Evolutionary conservation across 163 green algal genomes (phyloP).

Genomic region (Coccomyxa subellipsoidea): DNA sequence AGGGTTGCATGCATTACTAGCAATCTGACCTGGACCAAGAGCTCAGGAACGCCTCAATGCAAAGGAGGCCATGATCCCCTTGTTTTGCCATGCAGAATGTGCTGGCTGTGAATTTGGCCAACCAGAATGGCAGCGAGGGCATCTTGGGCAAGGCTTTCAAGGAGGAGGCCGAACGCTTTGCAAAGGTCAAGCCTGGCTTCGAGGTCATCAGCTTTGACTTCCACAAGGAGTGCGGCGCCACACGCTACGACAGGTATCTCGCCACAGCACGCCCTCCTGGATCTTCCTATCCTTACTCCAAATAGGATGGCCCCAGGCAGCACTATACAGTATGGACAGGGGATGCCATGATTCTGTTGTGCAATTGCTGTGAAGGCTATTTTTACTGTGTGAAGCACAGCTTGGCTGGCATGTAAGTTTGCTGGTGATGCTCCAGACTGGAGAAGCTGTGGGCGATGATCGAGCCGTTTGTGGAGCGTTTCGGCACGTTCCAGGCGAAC

Average conservation of each 20-base stretch:
- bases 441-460: conserved; percentile 65
- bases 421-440: conserved; percentile 26
- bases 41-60: too few species aligned
- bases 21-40: too few species aligned
- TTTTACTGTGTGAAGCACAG: too few species aligned
- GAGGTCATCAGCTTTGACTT: conserved; percentile 80
- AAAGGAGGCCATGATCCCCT: background rate
- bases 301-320: too few species aligned
- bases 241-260: conserved; percentile 55
- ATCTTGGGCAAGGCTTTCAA: conserved; percentile 60
- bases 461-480: conserved; percentile 31
- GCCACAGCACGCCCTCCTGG: background rate
- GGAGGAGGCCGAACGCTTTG: conserved; percentile 35
- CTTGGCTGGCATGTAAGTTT: background rate
- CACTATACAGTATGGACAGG: too few species aligned
- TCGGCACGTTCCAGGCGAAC: conserved; percentile 43
- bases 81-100: conserved; percentile 15
- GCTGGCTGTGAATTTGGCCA: conserved; percentile 76
- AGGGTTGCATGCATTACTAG: too few species aligned
- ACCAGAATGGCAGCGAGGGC: conserved; percentile 77
- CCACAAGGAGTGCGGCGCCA: conserved; percentile 78
- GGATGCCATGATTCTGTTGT: too few species aligned
- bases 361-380: too few species aligned
- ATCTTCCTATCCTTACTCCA: too few species aligned
- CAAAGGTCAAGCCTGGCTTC: conserved; percentile 19